Conservation (phyloP, 805 yeast genomes). For the Metahyphopichia silvanorum region DNA sequence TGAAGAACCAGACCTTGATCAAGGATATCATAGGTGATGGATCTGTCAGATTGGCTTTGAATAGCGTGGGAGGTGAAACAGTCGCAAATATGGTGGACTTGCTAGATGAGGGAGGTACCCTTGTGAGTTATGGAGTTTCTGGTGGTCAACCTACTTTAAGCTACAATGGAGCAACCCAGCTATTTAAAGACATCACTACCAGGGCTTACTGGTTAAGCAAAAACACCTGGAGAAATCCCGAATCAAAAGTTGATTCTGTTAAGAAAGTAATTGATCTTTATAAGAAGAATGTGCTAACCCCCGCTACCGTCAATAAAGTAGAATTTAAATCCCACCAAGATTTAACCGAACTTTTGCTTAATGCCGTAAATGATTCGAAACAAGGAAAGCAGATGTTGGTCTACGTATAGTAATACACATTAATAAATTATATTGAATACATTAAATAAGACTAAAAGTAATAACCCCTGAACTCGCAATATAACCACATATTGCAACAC, state of each 20-base stretch:
- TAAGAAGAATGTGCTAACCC: slow-evolving; percentile 51
- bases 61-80: slow-evolving; percentile 25
- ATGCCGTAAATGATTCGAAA: slow-evolving; percentile 39
- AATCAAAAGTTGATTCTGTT: slow-evolving; percentile 54
- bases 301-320: slow-evolving; percentile 44
- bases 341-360: slow-evolving; percentile 38
- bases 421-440: too few relatives aligned
- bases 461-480: too few relatives aligned
- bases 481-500: too few relatives aligned
- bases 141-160: slow-evolving; percentile 11
- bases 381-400: slow-evolving; percentile 45
- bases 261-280: slow-evolving; percentile 54
- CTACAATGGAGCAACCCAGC: slow-evolving; percentile 20
- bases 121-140: slow-evolving; percentile 26
- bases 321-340: slow-evolving; percentile 36
- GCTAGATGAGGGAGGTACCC: slow-evolving; percentile 22
- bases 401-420: too few relatives aligned
- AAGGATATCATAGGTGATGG: slow-evolving; percentile 12
- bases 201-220: slow-evolving; percentile 30
- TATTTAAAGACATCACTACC: slow-evolving; percentile 27
- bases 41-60: slow-evolving; percentile 26
- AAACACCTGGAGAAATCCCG: slow-evolving; percentile 44
- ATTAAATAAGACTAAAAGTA: too few relatives aligned
- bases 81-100: slow-evolving; percentile 16
- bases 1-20: slow-evolving; percentile 4